Conservation (phyloP, 495 filamentous ascomycete genomes). For the Parachaetomium inaequale region DNA sequence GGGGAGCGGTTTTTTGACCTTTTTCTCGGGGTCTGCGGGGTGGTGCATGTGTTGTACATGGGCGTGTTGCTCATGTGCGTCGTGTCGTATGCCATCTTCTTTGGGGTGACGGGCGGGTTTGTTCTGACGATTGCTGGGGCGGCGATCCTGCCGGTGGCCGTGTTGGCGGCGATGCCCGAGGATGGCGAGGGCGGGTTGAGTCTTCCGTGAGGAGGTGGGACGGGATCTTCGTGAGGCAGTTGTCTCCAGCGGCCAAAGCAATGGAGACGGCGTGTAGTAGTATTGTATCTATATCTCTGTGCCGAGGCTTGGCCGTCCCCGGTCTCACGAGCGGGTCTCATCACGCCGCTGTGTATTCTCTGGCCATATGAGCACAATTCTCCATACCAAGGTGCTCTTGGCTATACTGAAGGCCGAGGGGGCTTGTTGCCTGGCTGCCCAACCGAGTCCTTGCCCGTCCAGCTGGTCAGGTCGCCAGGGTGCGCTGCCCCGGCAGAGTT, state of each 20-base stretch:
- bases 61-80: not conserved
- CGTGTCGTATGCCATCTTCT: not conserved
- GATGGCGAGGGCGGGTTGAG: not conserved
- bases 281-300: no score
- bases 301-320: no score
- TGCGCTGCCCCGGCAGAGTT: slow-evolving; percentile 4
- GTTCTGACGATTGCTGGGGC: not conserved
- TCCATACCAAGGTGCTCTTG: not conserved
- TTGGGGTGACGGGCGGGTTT: not conserved
- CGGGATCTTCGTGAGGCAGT: no score
- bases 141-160: not conserved
- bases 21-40: not conserved
- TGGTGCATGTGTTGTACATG: slow-evolving; percentile 5
- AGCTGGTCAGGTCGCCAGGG: not conserved
- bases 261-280: no score
- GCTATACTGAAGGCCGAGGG: not conserved
- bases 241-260: no score
- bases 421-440: slow-evolving; percentile 13
- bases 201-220: not conserved
- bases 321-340: no score
- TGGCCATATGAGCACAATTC: no score
- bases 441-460: slow-evolving; percentile 2
- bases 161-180: not conserved
- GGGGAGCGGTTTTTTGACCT: not conserved
- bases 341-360: no score